phyloP scores from a whole-genome alignment of 805 yeast species.

The Metschnikowia orientalis region DNA sequence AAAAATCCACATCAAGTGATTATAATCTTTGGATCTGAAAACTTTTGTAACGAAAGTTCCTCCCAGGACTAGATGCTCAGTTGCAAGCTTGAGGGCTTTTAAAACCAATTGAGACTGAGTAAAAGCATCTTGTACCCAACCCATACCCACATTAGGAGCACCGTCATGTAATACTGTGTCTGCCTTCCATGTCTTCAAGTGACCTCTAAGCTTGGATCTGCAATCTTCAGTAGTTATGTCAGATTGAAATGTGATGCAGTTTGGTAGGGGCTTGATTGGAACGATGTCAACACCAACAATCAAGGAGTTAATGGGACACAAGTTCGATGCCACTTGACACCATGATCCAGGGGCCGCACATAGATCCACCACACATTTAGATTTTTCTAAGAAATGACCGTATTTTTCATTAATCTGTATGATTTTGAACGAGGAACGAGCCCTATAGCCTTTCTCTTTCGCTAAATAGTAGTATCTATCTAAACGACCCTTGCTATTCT shows the following conservation, averaged over 20 bases:
- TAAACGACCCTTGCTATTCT: conserved; percentile 97
- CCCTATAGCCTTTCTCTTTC: conserved; percentile 97
- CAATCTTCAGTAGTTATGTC: conserved; percentile 99
- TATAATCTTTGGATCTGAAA: conserved; percentile 98
- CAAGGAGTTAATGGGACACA: conserved; percentile 88
- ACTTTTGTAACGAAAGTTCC: conserved; percentile 96
- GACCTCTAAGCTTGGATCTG: conserved; percentile 88
- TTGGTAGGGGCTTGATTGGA: conserved; percentile 94
- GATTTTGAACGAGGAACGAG: conserved; percentile 95
- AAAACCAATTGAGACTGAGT: conserved; percentile 94
- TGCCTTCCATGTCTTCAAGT: conserved; percentile 98
- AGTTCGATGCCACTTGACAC: conserved; percentile 97
- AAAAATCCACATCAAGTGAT: conserved; percentile 95
- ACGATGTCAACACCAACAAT: conserved; percentile 99
- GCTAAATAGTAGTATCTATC: conserved; percentile 96
- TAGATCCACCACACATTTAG: conserved; percentile 92
- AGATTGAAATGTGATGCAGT: conserved; percentile 88
- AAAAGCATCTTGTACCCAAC: conserved; percentile 99
- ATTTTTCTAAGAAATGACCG: conserved; percentile 90
- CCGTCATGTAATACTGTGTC: conserved; percentile 98
- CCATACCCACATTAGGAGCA: conserved; percentile 99
- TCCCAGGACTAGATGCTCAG: conserved; percentile 83
- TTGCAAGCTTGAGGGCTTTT: conserved; percentile 91
- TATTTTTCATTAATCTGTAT: conserved; percentile 93
- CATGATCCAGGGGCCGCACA: conserved; percentile 99